Conservation (phyloP, 139 green algal genomes). For the Edaphochlamys debaryana region DNA sequence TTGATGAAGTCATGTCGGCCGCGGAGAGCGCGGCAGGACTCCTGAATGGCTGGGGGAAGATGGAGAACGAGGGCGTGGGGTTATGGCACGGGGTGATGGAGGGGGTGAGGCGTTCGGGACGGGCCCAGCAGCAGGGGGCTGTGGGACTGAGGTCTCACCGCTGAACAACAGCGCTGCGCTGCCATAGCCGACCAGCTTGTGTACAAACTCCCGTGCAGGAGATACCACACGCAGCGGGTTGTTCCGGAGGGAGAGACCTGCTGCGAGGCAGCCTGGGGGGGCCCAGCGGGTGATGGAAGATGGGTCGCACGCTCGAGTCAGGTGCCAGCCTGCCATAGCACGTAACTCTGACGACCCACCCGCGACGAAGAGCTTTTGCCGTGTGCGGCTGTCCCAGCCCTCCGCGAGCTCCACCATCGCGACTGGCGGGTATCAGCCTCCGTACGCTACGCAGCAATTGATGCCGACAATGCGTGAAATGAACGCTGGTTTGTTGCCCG, state of each 20-base stretch:
- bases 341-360: not conserved
- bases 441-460: no score
- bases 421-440: no score
- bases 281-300: not conserved
- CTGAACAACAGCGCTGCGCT: conserved; percentile 14
- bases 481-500: no score
- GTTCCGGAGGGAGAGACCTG: not conserved
- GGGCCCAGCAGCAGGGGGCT: not conserved
- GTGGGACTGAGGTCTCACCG: not conserved
- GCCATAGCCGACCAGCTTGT: conserved; percentile 17
- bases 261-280: conserved; percentile 9
- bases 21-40: not conserved
- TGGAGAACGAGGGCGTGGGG: not conserved
- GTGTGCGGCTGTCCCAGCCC: not conserved
- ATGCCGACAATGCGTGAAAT: no score
- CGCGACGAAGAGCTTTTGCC: conserved; percentile 22
- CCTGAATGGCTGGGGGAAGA: not conserved
- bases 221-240: not conserved
- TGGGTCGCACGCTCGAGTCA: not conserved
- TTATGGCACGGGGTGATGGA: not conserved
- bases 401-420: not conserved
- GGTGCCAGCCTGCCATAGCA: not conserved
- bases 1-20: conserved; percentile 31
- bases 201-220: not conserved
- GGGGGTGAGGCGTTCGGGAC: not conserved